Conservation (phyloP, 2,329 filamentous ascomycete genomes). For the Epichloe festucae region DNA sequence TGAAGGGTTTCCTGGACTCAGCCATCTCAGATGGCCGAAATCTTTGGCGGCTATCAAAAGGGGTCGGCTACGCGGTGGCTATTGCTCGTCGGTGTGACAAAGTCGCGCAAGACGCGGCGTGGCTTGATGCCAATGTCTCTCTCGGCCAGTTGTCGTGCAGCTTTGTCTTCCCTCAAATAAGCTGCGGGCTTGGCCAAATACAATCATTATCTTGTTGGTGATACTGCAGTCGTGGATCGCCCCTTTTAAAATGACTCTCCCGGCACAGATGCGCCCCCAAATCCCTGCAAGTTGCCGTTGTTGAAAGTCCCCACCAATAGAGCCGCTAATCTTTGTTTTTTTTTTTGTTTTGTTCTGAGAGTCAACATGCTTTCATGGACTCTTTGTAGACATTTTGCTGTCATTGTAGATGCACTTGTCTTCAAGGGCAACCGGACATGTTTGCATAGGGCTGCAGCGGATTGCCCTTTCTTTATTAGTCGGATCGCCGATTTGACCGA, state of each 20-base stretch:
- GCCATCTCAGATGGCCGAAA: too few relatives aligned
- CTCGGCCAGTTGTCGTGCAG: not conserved
- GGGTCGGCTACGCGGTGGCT: too few relatives aligned
- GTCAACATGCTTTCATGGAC: not conserved
- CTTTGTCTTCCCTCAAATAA: not conserved
- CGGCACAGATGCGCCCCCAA: not conserved
- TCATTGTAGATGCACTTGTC: not conserved
- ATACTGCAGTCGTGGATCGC: not conserved
- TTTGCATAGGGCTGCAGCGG: not conserved
- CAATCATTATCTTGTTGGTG: not conserved
- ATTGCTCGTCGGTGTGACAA: too few relatives aligned
- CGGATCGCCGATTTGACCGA: not conserved
- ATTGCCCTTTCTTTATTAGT: not conserved
- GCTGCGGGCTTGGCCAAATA: not conserved
- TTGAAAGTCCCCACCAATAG: not conserved
- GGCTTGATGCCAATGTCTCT: not conserved
- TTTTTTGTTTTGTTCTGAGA: not conserved
- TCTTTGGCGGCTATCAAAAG: too few relatives aligned
- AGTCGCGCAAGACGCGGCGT: not conserved
- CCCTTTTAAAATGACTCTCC: not conserved
- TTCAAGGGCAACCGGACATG: not conserved
- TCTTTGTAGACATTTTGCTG: not conserved
- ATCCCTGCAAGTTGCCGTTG: not conserved
- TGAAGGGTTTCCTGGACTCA: too few relatives aligned
- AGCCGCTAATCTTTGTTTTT: too few relatives aligned